Percentiles rank a stretch among this genome's conserved stretches.
These are phyloP conservation scores for Dioszegia hungarica DNA, from an alignment of 768 basidiomycete genomes.

Conservation along the genomic window DNA sequence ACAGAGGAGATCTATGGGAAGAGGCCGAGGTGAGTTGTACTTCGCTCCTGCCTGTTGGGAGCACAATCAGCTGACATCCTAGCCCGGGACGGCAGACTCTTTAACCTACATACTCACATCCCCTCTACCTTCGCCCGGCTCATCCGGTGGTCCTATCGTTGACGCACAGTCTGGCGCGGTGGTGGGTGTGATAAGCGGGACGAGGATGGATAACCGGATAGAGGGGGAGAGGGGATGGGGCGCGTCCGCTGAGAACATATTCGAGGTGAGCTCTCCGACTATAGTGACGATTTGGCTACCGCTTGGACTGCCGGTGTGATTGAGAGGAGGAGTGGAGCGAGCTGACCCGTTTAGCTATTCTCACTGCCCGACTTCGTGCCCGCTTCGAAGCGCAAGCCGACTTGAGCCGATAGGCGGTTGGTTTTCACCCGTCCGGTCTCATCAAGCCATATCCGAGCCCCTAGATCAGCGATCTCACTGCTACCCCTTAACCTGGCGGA, in stretches of 20 bases:
- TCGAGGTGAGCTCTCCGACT: conserved; percentile 54
- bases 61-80: background rate
- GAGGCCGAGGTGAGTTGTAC: conserved; percentile 13
- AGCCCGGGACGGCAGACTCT: conserved; percentile 61
- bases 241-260: conserved; percentile 61
- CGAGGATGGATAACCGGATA: conserved; percentile 57
- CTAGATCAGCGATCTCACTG: too few species aligned
- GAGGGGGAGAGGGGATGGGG: conserved; percentile 62
- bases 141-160: conserved; percentile 67
- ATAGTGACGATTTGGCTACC: background rate
- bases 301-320: background rate
- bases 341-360: conserved; percentile 13
- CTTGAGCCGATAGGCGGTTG: too few species aligned
- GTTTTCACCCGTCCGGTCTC: too few species aligned
- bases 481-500: too few species aligned
- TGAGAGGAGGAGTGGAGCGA: too few species aligned
- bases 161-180: conserved; percentile 62
- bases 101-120: conserved; percentile 58
- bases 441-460: too few species aligned
- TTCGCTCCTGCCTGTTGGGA: too few species aligned
- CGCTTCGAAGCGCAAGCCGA: conserved; percentile 8
- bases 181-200: conserved; percentile 62
- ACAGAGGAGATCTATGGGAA: conserved; percentile 15
- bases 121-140: conserved; percentile 60
- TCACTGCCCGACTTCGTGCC: conserved; percentile 29